Conservation (phyloP, 768 basidiomycete species). For the Cantharellus anzutake region DNA sequence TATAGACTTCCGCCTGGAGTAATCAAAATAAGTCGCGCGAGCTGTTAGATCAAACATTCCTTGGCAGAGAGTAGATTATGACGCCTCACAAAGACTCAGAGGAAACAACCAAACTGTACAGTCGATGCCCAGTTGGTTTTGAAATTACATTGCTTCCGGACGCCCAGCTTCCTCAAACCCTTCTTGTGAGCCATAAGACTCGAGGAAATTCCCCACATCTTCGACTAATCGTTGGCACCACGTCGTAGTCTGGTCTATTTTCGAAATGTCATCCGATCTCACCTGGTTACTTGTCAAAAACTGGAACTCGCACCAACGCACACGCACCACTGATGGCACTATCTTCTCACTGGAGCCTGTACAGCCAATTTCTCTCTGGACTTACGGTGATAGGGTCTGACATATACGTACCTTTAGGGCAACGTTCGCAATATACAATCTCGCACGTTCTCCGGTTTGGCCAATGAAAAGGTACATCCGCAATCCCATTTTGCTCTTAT, state of each 20-base stretch:
- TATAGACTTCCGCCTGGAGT: too few species aligned
- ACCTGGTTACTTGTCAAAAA: conserved; percentile 20
- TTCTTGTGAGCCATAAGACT: too few species aligned
- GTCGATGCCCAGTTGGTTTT: too few species aligned
- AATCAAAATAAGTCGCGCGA: too few species aligned
- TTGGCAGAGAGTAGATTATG: too few species aligned
- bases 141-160: too few species aligned
- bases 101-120: too few species aligned
- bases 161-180: too few species aligned
- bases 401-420: conserved; percentile 13
- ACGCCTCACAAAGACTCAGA: too few species aligned
- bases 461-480: conserved; percentile 15
- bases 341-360: conserved; percentile 19
- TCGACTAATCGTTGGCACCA: too few species aligned
- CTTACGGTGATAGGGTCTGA: not conserved
- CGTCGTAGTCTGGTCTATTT: not conserved
- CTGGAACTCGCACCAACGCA: conserved; percentile 19
- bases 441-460: conserved; percentile 20
- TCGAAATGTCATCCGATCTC: conserved; percentile 17
- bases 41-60: too few species aligned
- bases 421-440: conserved; percentile 14
- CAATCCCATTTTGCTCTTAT: conserved; percentile 1
- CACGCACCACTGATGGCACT: conserved; percentile 13
- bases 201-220: too few species aligned
- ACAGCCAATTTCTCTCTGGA: conserved; percentile 4